A percentile compares a stretch with the other conserved stretches of the same genome.
phyloP scores from a whole-genome alignment of 2,329 filamentous ascomycete genomes.

The Fusarium tricinctum region DNA sequence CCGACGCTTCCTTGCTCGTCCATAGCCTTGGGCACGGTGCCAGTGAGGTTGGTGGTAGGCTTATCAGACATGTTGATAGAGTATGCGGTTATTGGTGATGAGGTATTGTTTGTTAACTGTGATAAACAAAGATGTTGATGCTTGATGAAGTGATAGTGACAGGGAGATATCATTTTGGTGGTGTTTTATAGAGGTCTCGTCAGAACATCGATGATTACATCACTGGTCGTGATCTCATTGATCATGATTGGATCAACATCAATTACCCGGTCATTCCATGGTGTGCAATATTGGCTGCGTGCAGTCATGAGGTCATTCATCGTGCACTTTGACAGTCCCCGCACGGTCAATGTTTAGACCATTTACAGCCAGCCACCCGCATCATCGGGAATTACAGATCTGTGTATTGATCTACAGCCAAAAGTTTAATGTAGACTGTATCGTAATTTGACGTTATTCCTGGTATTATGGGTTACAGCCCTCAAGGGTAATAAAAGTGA shows the following conservation, averaged over 20 bases:
- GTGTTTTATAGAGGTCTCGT: constrained; percentile 10
- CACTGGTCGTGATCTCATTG: constrained; percentile 13
- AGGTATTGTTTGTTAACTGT: not conserved
- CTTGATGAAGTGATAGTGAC: not conserved
- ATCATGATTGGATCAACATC: constrained; percentile 3
- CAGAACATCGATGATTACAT: constrained; percentile 7
- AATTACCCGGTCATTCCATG: constrained; percentile 5
- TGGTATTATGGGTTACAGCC: too few relatives aligned
- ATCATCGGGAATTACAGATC: not conserved
- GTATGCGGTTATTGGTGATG: fast-evolving
- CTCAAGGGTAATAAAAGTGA: too few relatives aligned
- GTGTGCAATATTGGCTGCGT: not conserved
- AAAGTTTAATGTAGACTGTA: not conserved
- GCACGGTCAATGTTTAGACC: not conserved
- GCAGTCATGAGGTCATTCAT: constrained; percentile 23
- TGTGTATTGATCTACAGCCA: not conserved
- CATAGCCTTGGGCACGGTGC: constrained; percentile 57
- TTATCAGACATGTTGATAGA: constrained; percentile 37
- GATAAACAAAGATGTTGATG: not conserved
- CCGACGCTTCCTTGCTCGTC: constrained; percentile 66
- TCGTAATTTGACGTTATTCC: not conserved
- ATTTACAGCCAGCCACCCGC: not conserved
- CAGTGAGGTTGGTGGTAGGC: constrained; percentile 4
- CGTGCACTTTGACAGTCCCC: not conserved
- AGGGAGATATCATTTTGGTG: not conserved